Base-by-base conservation (phyloP, 306 rosid genomes). In the Albizia julibrissin region DNA sequence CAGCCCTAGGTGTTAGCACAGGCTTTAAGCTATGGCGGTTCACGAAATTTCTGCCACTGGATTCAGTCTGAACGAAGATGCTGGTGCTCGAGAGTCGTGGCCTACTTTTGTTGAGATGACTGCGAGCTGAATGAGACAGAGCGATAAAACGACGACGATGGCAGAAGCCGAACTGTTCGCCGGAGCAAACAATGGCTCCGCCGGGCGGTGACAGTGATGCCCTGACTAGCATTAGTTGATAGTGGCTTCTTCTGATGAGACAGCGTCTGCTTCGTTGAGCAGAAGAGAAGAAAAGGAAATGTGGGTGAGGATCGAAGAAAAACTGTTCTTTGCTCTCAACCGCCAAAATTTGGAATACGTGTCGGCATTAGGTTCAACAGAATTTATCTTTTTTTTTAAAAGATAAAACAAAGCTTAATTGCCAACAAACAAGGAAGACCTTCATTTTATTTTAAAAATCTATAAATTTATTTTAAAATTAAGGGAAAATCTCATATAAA, bases 1-100 rank as follows among this genome's bases (percentile, higher is more conserved):
- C 96, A 5, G 99, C 98, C 50, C 66, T 84, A 12, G 88, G 86
- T 56, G 81, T 18, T 74, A 85, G 64, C 46, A 58, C 52, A 16
- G 44, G n/a, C 22, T 37, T 64, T 5, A 44, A 78, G 52, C 72
- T 65, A 58, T 13, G 49, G 27, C 52, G 11, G 33, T 42, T 39
- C 56, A 52, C 29, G 27, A 78, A 82, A 78, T 73, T 33, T 58
- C 77, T 80, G 8, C 69, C 47, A 58, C 54, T 39, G 12, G 79
- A 76, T 54, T 73, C 42, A 31, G 78, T 74, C 1, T 46, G 80
- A 74, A 56, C 10, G 52, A 65, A 62, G 66, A 33, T 33, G 31
- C 52, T 44, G 21, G 4, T 72, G 42, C 43, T 18, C 10, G 43
- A 0, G 65, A 44, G 81, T 42, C 54, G 79, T 0, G 79, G 58